phyloP scores from a whole-genome alignment of 441 rosid genomes.

The Hura crepitans region DNA sequence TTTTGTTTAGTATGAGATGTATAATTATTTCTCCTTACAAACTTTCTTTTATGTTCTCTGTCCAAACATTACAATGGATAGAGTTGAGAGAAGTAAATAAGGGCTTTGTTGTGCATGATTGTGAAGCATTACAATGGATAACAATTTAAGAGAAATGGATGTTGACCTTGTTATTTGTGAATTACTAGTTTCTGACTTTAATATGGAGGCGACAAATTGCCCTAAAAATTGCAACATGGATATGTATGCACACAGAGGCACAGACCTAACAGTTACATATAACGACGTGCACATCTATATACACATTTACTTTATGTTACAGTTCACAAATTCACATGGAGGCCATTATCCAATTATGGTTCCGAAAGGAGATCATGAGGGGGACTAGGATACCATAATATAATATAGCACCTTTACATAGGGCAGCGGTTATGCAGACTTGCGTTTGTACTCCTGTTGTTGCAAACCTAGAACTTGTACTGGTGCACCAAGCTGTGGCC shows the following conservation, averaged over 20 bases:
- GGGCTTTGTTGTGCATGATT: background rate
- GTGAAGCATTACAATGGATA: background rate
- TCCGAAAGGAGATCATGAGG: background rate
- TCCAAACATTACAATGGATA: background rate
- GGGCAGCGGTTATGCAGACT: background rate
- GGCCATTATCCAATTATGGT: background rate
- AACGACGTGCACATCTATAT: background rate
- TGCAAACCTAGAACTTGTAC: slow-evolving; percentile 4
- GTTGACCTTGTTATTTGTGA: background rate
- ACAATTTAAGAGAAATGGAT: background rate
- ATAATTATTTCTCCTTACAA: background rate
- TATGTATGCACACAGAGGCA: no score
- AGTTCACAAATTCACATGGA: background rate
- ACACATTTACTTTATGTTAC: background rate
- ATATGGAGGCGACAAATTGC: background rate
- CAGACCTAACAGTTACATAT: background rate
- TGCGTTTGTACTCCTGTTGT: background rate
- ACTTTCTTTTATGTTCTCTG: background rate
- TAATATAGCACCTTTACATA: background rate
- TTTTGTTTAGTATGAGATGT: slow-evolving; percentile 3
- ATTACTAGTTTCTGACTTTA: background rate
- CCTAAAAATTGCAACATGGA: background rate
- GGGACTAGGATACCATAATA: background rate
- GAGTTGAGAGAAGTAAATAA: background rate
- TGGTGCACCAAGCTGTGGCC: background rate